phyloP scores from a whole-genome alignment of 2,329 filamentous ascomycete species.

The Chaetothyriales sp. region DNA sequence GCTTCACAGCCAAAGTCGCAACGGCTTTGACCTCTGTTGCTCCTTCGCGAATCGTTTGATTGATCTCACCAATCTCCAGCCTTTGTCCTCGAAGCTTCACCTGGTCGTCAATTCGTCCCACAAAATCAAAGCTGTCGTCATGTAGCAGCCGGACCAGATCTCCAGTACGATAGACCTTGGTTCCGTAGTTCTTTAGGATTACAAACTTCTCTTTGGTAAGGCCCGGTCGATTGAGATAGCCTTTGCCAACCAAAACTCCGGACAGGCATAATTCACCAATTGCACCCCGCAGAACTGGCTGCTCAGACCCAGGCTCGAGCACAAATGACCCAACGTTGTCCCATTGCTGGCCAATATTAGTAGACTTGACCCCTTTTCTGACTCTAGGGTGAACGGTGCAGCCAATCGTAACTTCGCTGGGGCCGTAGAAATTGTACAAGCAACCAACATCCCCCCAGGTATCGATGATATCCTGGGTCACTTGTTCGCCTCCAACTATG shows the following conservation, averaged over 20 bases:
- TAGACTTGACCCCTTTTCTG: slow-evolving; percentile 60
- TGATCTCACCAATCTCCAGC: slow-evolving; percentile 83
- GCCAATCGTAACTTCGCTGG: slow-evolving; percentile 85
- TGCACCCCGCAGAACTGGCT: slow-evolving; percentile 61
- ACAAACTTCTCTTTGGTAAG: slow-evolving; percentile 68
- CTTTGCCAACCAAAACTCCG: slow-evolving; percentile 74
- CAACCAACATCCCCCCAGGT: slow-evolving; percentile 66
- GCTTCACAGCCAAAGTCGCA: slow-evolving; percentile 61
- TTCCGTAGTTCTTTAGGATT: slow-evolving; percentile 40
- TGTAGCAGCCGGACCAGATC: slow-evolving; percentile 72
- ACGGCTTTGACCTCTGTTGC: slow-evolving; percentile 50
- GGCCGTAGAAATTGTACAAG: slow-evolving; percentile 87
- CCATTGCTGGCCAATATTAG: slow-evolving; percentile 80
- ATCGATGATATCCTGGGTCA: slow-evolving; percentile 81
- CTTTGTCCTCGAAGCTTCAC: slow-evolving; percentile 82
- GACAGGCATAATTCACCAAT: slow-evolving; percentile 83
- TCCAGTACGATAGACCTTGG: slow-evolving; percentile 71
- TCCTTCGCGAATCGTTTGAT: slow-evolving; percentile 59
- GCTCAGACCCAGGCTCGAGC: slow-evolving; percentile 52
- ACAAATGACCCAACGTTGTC: slow-evolving; percentile 78
- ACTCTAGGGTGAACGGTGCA: slow-evolving; percentile 82
- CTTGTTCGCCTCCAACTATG: slow-evolving; percentile 78
- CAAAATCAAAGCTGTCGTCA: slow-evolving; percentile 72
- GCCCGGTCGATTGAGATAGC: slow-evolving; percentile 69
- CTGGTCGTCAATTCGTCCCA: slow-evolving; percentile 80